Conservation (phyloP, 805 yeast genomes). For the Torulaspora gathmanii region DNA sequence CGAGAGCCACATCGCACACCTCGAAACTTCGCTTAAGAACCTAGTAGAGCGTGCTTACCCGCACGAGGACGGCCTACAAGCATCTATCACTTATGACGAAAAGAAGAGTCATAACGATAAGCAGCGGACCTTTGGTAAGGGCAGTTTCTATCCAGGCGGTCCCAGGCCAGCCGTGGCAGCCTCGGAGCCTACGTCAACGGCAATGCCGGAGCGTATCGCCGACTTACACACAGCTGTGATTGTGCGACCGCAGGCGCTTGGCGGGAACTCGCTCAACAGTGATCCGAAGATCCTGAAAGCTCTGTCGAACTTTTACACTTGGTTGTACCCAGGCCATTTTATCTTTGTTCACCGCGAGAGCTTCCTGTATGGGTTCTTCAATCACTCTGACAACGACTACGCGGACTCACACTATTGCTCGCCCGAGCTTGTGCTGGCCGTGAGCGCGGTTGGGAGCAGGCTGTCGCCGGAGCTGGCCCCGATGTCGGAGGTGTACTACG, state of each 20-base stretch:
- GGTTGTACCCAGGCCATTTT: constrained; percentile 62
- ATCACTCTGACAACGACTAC: constrained; percentile 44
- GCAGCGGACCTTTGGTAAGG: constrained; percentile 26
- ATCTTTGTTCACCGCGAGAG: constrained; percentile 62
- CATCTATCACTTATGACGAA: constrained; percentile 23
- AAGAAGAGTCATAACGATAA: constrained; percentile 10
- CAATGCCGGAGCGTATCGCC: constrained; percentile 27
- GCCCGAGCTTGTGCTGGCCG: constrained; percentile 47
- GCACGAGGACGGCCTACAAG: constrained; percentile 18
- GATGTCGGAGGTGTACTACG: constrained; percentile 44
- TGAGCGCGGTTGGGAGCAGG: constrained; percentile 56
- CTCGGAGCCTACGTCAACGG: not conserved
- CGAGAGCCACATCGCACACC: constrained; percentile 33
- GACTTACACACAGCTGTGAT: constrained; percentile 35
- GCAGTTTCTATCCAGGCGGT: constrained; percentile 36
- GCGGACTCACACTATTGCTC: constrained; percentile 49
- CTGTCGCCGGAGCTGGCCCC: constrained; percentile 42
- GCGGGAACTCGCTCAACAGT: constrained; percentile 24
- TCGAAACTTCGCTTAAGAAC: constrained; percentile 28
- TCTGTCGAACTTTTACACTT: constrained; percentile 46
- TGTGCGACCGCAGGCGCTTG: constrained; percentile 20
- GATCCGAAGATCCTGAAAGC: constrained; percentile 31
- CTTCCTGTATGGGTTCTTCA: constrained; percentile 55
- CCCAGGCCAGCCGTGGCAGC: constrained; percentile 7
- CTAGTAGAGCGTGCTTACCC: constrained; percentile 24